Base-by-base conservation (phyloP, 805 yeast genomes). In the Wickerhamiella bombiphila region DNA sequence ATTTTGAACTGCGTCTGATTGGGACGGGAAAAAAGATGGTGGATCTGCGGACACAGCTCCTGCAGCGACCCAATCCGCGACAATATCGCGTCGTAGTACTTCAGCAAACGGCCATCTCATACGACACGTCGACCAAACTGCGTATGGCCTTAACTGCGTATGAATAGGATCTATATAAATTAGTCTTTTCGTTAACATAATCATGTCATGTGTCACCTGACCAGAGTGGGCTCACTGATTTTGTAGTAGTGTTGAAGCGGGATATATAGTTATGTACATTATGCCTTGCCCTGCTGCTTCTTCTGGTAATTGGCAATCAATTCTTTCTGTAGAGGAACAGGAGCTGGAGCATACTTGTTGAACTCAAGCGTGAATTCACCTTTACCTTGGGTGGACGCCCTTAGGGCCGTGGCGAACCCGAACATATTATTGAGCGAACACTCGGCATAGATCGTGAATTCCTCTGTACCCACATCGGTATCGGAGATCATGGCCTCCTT, bases 311-410 rank as follows among this genome's bases (percentile, higher is more conserved):
- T 93, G 38, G 79, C 93, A 48, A 91, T 77, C 63, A 91, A 70
- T 63, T 88, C 80, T 55, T 69, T 80, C 64, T 91, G 98, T 48
- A 88, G 68, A 48, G 83, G 94, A 26, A 88, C 82, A 34, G 93
- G 71, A 37, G 93, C 80, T 48, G 93, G 94, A 36, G 88, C 74
- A 59, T 88, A 91, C 54, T 83, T 80, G 56, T 80, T 77, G 66
- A 91, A 91, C 60, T 91, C 99, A 60, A 91, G 70, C 2, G 94
- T 73, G 60, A 91, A 91, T 64, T 93, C 97, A 54, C 99, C 98
- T 59, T 91, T 91, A 63, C 99, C 99, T 63, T 91, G 98, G 13
- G 98, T 88, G 42, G 81, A 75, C 16, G 98, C 97, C 68, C 99
- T 79, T 56, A 91, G 69, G 19, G 82, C 74, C 6, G 97, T 81